phyloP scores from a whole-genome alignment of 1,284 basidiomycete genomes.

The Ceratobasidium sp. region DNA sequence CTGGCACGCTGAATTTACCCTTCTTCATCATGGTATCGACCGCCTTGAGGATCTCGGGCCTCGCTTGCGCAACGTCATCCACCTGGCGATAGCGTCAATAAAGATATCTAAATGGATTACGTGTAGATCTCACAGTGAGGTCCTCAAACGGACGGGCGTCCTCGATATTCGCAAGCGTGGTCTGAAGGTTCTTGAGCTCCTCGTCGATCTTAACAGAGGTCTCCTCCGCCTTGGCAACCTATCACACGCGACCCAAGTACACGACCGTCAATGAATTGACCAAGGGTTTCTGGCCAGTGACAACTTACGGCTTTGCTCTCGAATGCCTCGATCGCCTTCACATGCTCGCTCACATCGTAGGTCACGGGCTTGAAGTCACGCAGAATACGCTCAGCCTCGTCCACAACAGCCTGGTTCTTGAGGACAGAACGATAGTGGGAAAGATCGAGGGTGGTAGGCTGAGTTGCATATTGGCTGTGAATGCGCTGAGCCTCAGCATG shows the following conservation, averaged over 20 bases:
- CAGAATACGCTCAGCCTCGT: constrained; percentile 92
- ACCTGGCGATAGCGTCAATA: constrained; percentile 61
- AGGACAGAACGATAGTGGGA: constrained; percentile 90
- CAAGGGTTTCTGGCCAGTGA: too few species aligned
- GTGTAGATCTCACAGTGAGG: constrained; percentile 75
- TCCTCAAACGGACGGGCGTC: constrained; percentile 98
- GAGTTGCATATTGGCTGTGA: constrained; percentile 72
- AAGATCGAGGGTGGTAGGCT: constrained; percentile 87
- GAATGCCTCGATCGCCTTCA: constrained; percentile 97
- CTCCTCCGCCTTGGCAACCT: constrained; percentile 93
- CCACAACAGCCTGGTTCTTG: constrained; percentile 93
- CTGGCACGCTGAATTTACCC: constrained; percentile 98
- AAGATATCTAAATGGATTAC: constrained; percentile 4
- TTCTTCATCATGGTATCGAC: constrained; percentile 98
- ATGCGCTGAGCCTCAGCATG: constrained; percentile 88
- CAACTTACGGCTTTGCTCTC: constrained; percentile 92
- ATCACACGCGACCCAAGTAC: constrained; percentile 14
- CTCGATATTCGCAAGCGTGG: constrained; percentile 96
- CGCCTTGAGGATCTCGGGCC: constrained; percentile 91
- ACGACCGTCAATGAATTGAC: too few species aligned
- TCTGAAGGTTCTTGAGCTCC: constrained; percentile 92
- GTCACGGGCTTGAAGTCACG: constrained; percentile 93
- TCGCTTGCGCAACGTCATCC: constrained; percentile 90
- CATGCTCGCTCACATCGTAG: constrained; percentile 92
- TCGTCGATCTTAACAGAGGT: constrained; percentile 91